These are phyloP conservation scores for Calonectria hawksworthii DNA, from an alignment of 2,329 filamentous ascomycete genomes.

Conservation along the genomic window DNA sequence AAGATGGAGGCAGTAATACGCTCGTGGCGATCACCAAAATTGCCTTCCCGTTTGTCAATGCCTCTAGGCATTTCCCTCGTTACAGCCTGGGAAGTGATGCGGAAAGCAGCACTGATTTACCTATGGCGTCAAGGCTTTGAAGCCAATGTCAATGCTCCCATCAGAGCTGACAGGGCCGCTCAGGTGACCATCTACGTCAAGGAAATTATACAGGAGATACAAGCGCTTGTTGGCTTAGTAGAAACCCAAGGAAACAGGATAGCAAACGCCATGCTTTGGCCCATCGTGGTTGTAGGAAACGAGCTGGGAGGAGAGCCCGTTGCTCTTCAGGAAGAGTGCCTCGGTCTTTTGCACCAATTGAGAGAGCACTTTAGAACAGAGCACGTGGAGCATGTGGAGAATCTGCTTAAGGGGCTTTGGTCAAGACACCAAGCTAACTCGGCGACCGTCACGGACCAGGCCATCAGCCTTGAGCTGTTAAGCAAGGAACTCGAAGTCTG, in stretches of 20 bases:
- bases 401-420: not conserved
- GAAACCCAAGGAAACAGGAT: not conserved
- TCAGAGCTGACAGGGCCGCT: not conserved
- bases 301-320: not conserved
- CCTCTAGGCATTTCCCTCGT: not conserved
- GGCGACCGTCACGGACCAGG: not conserved
- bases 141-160: not conserved
- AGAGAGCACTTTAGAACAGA: not conserved
- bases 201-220: slow-evolving; percentile 1
- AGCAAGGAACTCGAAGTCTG: not conserved
- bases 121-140: not conserved
- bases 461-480: not conserved
- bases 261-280: slow-evolving; percentile 3
- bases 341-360: not conserved
- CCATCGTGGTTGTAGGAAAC: not conserved
- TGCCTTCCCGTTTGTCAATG: not conserved
- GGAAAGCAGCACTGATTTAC: not conserved
- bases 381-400: not conserved
- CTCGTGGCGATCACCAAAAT: not conserved
- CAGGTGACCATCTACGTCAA: not conserved
- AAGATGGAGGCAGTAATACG: not conserved
- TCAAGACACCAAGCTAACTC: not conserved
- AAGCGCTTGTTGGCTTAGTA: not conserved
- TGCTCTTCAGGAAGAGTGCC: not conserved
- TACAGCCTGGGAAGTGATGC: not conserved